Percentiles rank a stretch among this genome's conserved stretches.
Conservation (phyloP, 2,329 filamentous ascomycete species). For the Penicillium sp. region DNA sequence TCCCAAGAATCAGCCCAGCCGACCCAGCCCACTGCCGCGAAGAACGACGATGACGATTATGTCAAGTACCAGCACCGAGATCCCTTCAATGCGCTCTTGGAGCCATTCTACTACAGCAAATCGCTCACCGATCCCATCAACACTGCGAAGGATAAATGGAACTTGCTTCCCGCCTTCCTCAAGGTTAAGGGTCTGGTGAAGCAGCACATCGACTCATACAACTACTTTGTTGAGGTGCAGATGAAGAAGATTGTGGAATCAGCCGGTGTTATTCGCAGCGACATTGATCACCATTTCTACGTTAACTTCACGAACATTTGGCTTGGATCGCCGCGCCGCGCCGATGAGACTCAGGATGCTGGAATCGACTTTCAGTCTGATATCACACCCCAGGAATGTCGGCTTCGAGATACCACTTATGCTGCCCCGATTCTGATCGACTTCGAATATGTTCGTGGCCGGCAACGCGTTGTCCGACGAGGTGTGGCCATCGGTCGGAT, state of each 20-base stretch:
- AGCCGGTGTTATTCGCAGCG: conserved; percentile 84
- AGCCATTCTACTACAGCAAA: conserved; percentile 71
- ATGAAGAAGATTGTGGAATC: conserved; percentile 95
- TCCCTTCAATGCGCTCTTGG: conserved; percentile 62
- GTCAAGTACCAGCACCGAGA: conserved; percentile 33
- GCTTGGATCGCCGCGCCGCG: conserved; percentile 76
- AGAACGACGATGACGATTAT: conserved; percentile 17
- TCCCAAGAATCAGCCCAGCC: conserved; percentile 23
- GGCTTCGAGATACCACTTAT: conserved; percentile 96
- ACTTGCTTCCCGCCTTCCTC: conserved; percentile 92
- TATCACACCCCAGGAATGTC: conserved; percentile 93
- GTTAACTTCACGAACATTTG: conserved; percentile 92
- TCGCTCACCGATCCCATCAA: conserved; percentile 68
- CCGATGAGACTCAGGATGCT: conserved; percentile 66
- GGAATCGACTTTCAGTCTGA: conserved; percentile 47
- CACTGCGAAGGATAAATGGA: conserved; percentile 85
- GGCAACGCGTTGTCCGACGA: conserved; percentile 71
- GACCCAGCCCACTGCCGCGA: conserved; percentile 11
- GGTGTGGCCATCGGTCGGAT: conserved; percentile 81
- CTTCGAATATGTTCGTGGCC: conserved; percentile 83
- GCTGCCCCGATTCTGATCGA: conserved; percentile 92
- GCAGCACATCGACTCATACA: conserved; percentile 98
- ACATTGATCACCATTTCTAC: conserved; percentile 90
- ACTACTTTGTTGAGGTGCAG: conserved; percentile 95
- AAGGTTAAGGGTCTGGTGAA: conserved; percentile 97